phyloP scores from a whole-genome alignment of 306 rosid genomes.

The Dalbergia cochinchinensis region DNA sequence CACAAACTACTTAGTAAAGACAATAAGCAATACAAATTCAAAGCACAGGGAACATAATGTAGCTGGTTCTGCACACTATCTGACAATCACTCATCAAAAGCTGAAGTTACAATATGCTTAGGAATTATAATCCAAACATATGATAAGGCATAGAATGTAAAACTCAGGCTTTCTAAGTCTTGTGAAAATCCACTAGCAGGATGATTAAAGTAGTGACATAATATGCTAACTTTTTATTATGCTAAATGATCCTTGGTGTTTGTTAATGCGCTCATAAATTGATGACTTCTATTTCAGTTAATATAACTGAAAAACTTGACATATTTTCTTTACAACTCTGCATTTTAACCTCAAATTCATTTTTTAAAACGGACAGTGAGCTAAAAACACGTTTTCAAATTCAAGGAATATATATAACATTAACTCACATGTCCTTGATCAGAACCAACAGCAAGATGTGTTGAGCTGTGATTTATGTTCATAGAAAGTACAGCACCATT shows the following conservation, averaged over 20 bases:
- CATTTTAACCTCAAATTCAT: neutral
- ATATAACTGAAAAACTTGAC: neutral
- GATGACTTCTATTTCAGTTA: constrained; percentile 29
- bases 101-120: too few relatives aligned
- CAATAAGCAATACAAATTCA: neutral
- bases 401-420: constrained; percentile 9
- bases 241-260: constrained; percentile 16
- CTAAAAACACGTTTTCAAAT: neutral
- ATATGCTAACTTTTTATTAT: neutral
- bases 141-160: constrained; percentile 20
- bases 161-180: neutral
- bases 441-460: constrained; percentile 86
- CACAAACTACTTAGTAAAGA: constrained; percentile 13
- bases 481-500: constrained; percentile 68
- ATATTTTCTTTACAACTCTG: neutral
- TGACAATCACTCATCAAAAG: too few relatives aligned
- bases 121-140: constrained; percentile 22
- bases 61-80: too few relatives aligned
- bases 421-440: constrained; percentile 86
- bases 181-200: constrained; percentile 1
- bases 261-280: neutral
- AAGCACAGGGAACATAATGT: too few relatives aligned
- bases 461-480: constrained; percentile 59
- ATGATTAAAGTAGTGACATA: constrained; percentile 8
- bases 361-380: constrained; percentile 5